Evolutionary conservation across 768 basidiomycete species (phyloP).

Genomic region (Mycena filopes): DNA sequence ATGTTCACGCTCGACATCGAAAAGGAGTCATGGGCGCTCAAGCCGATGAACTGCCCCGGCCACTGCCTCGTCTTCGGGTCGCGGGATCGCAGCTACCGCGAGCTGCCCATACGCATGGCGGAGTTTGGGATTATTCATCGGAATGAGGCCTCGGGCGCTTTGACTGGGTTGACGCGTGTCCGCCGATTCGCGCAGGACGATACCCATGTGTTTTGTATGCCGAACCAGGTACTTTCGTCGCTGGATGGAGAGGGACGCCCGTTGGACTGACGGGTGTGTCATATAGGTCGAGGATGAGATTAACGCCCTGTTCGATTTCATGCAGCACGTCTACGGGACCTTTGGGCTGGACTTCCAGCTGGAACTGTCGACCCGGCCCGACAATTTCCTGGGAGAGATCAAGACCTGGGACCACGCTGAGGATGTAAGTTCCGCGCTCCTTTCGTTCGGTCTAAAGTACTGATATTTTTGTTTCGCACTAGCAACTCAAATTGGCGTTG

Average conservation of each 20-base stretch:
- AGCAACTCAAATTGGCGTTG: constrained; percentile 88
- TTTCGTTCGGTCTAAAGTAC: background rate
- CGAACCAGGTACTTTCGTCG: constrained; percentile 73
- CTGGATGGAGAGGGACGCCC: background rate
- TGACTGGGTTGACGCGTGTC: constrained; percentile 93
- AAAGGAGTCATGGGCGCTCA: constrained; percentile 95
- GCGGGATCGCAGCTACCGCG: constrained; percentile 92
- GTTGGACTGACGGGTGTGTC: background rate
- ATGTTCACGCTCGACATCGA: constrained; percentile 97
- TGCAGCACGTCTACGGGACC: constrained; percentile 91
- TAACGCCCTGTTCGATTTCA: constrained; percentile 89
- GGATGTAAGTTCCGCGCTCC: constrained; percentile 55
- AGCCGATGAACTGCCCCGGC: constrained; percentile 99
- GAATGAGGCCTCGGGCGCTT: constrained; percentile 94
- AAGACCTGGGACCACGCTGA: constrained; percentile 94
- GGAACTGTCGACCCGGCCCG: constrained; percentile 95
- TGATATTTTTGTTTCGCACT: constrained; percentile 18
- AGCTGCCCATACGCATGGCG: constrained; percentile 96
- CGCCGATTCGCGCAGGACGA: constrained; percentile 97
- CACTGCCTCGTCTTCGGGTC: constrained; percentile 97
- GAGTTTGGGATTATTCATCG: constrained; percentile 98
- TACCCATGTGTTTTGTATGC: constrained; percentile 98
- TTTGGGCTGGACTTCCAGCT: constrained; percentile 96
- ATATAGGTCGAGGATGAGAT: constrained; percentile 88
- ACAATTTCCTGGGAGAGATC: constrained; percentile 90